Evolutionary conservation across 139 green algal species (phyloP).

Genomic region (Ettlia oleoabundans): DNA sequence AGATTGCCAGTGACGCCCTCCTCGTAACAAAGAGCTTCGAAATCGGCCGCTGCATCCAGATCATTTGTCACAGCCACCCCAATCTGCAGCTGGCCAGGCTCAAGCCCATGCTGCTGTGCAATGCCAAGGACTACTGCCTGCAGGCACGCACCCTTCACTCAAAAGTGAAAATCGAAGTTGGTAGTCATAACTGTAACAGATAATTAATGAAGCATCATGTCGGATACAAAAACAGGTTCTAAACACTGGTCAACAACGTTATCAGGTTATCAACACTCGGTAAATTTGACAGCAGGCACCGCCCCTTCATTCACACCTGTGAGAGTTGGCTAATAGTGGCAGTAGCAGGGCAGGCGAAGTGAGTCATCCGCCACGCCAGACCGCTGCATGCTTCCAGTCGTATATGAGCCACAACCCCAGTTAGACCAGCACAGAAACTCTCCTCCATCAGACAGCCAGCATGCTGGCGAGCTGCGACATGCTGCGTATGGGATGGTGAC

Average conservation of each 20-base stretch:
- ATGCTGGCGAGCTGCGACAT: not conserved
- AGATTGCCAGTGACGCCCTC: not conserved
- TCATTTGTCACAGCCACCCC: slow-evolving; percentile 31
- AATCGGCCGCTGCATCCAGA: slow-evolving; percentile 26
- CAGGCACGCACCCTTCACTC: too few species aligned
- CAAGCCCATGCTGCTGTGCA: slow-evolving; percentile 17
- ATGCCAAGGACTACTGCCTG: slow-evolving; percentile 15
- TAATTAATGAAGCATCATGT: too few species aligned
- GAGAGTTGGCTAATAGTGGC: slow-evolving; percentile 7
- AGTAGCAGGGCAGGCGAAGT: slow-evolving; percentile 11
- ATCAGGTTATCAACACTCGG: too few species aligned
- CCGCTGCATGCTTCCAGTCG: not conserved
- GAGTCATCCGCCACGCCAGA: slow-evolving; percentile 15
- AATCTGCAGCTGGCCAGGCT: not conserved
- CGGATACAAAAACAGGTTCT: too few species aligned
- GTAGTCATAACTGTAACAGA: not conserved
- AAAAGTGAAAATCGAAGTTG: too few species aligned
- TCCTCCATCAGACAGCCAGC: not conserved
- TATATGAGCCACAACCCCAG: not conserved
- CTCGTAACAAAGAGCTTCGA: slow-evolving; percentile 22
- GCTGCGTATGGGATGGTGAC: not conserved
- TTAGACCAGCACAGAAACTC: not conserved
- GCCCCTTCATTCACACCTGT: not conserved
- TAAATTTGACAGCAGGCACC: too few species aligned
- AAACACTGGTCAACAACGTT: too few species aligned